A percentile compares a stretch with the other conserved stretches of the same genome.
Evolutionary conservation across 106 monocot species (phyloP).

Genomic region (Phalaenopsis equestris): DNA sequence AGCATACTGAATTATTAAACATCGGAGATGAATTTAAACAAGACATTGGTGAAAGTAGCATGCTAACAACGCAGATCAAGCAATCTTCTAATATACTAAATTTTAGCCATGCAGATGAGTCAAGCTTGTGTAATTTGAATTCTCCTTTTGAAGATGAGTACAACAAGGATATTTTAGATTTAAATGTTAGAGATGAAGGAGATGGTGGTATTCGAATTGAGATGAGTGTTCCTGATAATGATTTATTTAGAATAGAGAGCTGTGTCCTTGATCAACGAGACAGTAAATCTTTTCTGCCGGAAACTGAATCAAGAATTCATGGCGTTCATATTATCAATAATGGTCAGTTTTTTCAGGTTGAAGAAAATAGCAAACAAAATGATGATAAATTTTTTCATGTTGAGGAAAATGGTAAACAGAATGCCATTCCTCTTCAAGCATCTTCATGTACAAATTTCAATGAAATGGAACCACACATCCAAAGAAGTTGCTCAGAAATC

Average conservation of each 20-base stretch:
- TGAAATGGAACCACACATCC: slow-evolving; percentile 16
- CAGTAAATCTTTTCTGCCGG: slow-evolving; percentile 16
- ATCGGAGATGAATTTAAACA: background rate
- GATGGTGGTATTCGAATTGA: too few species aligned
- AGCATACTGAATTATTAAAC: background rate
- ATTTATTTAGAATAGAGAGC: too few species aligned
- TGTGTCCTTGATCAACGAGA: background rate
- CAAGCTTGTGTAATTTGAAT: background rate
- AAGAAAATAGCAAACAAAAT: too few species aligned
- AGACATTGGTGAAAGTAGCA: background rate
- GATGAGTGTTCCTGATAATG: too few species aligned
- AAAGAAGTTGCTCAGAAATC: slow-evolving; percentile 33
- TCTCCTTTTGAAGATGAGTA: background rate
- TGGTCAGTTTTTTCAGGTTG: background rate
- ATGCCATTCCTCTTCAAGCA: background rate
- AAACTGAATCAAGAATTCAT: slow-evolving; percentile 23
- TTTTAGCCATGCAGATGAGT: background rate
- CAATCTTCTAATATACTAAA: background rate
- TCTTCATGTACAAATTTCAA: slow-evolving; percentile 8
- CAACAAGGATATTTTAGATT: background rate
- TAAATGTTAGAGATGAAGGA: background rate
- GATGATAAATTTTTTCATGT: background rate
- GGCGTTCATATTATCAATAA: slow-evolving; percentile 70
- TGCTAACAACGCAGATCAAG: background rate
- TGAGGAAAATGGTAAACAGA: slow-evolving; percentile 11